A percentile compares a stretch with the other conserved stretches of the same genome.
Conservation (phyloP, 495 filamentous ascomycete species). For the Penicillium pulvis region DNA sequence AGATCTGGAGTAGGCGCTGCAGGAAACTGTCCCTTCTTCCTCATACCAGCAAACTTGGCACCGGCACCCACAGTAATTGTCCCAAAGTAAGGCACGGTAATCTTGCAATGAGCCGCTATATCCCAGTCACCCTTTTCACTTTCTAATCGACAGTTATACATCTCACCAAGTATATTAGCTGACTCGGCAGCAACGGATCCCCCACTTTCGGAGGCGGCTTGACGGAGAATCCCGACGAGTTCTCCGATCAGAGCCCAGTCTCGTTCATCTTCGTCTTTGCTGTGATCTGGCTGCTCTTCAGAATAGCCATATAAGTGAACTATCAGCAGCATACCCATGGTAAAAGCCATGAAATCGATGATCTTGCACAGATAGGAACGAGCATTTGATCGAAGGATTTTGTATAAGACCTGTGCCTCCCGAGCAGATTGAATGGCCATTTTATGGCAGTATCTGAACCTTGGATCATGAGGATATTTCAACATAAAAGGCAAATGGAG, state of each 20-base stretch:
- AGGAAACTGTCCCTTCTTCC: conserved; percentile 9
- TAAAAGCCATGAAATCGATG: conserved; percentile 58
- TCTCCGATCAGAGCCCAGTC: conserved; percentile 50
- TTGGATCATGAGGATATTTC: conserved; percentile 43
- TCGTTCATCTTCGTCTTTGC: conserved; percentile 37
- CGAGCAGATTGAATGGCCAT: conserved; percentile 51
- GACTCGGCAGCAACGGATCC: conserved; percentile 53
- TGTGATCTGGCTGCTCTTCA: conserved; percentile 25
- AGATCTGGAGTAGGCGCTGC: not conserved
- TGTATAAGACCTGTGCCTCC: conserved; percentile 47
- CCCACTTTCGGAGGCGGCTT: conserved; percentile 40
- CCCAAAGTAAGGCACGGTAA: conserved; percentile 52
- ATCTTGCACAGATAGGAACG: conserved; percentile 52
- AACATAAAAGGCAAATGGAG: conserved; percentile 60
- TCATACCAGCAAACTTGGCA: conserved; percentile 25
- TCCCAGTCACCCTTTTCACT: conserved; percentile 8
- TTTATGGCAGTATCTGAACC: conserved; percentile 40
- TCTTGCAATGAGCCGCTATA: conserved; percentile 24
- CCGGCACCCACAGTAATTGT: conserved; percentile 38
- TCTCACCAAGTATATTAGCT: conserved; percentile 44
- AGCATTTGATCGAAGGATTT: conserved; percentile 38
- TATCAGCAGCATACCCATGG: conserved; percentile 49
- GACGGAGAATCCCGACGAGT: conserved; percentile 42
- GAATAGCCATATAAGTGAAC: conserved; percentile 49
- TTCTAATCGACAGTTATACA: conserved; percentile 18